Conservation (phyloP, 306 rosid genomes). For the Quercus mongolica region DNA sequence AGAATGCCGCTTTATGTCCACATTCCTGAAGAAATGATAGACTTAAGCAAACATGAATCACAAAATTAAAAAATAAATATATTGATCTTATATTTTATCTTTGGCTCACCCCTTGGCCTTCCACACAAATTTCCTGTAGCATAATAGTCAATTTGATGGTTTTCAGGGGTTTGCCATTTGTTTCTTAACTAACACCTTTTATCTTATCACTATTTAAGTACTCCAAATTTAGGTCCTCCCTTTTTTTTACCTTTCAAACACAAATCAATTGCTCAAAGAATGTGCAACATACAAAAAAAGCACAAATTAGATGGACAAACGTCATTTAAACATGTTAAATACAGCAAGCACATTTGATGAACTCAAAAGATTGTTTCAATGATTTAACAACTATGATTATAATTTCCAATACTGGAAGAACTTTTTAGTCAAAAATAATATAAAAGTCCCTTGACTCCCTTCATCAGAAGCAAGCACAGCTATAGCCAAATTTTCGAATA, state of each 20-base stretch:
- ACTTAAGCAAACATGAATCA: constrained; percentile 6
- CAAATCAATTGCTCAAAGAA: background rate
- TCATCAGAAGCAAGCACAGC: background rate
- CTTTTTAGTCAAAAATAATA: background rate
- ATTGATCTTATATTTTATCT: background rate
- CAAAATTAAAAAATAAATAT: constrained; percentile 8
- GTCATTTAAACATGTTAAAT: background rate
- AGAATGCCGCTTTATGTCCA: constrained; percentile 93
- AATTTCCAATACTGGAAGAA: background rate
- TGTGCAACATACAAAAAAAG: background rate
- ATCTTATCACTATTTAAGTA: background rate
- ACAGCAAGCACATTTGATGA: background rate
- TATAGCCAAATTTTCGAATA: background rate
- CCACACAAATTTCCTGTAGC: background rate
- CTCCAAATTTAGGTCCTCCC: background rate
- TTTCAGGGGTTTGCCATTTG: background rate
- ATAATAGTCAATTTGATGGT: background rate
- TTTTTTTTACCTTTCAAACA: background rate
- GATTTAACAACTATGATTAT: background rate
- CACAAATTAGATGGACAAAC: background rate
- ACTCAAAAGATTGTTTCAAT: background rate
- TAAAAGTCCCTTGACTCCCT: background rate
- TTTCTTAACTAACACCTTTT: background rate
- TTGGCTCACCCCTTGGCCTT: constrained; percentile 1
- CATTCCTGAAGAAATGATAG: constrained; percentile 61